These are phyloP conservation scores for Candida germanica DNA, from an alignment of 805 yeast genomes.

Conservation along the genomic window DNA sequence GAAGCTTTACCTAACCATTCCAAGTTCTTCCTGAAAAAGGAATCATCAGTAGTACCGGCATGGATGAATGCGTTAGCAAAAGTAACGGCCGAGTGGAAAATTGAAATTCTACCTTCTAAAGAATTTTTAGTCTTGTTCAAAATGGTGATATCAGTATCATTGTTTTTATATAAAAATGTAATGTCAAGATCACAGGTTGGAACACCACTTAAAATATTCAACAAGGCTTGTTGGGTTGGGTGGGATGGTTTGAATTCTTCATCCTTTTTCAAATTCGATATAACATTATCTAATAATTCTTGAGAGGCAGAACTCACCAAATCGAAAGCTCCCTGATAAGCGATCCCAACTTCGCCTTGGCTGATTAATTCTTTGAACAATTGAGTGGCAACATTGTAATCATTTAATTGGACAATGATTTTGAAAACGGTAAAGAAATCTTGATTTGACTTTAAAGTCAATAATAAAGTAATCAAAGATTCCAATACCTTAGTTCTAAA, in stretches of 20 bases:
- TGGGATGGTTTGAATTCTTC: slow-evolving; percentile 21
- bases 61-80: slow-evolving; percentile 93
- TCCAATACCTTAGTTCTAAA: slow-evolving; percentile 67
- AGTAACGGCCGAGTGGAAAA: slow-evolving; percentile 94
- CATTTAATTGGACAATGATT: slow-evolving; percentile 85
- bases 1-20: slow-evolving; percentile 98
- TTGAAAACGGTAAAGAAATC: slow-evolving; percentile 85
- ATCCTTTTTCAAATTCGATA: slow-evolving; percentile 37
- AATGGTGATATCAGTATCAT: slow-evolving; percentile 80
- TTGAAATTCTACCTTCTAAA: slow-evolving; percentile 87
- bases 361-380: slow-evolving; percentile 62
- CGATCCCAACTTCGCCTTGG: slow-evolving; percentile 52
- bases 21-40: slow-evolving; percentile 82
- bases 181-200: slow-evolving; percentile 92
- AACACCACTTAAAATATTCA: slow-evolving; percentile 78
- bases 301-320: slow-evolving; percentile 89
- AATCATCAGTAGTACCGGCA: slow-evolving; percentile 94
- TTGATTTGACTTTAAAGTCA: slow-evolving; percentile 50
- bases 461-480: slow-evolving; percentile 58
- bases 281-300: slow-evolving; percentile 65
- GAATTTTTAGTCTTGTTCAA: slow-evolving; percentile 76
- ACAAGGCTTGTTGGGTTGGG: slow-evolving; percentile 42
- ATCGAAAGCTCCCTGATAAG: slow-evolving; percentile 94
- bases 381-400: slow-evolving; percentile 62
- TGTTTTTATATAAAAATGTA: slow-evolving; percentile 82